Percentiles rank a stretch among this genome's conserved stretches.
Evolutionary conservation across 192 early-diverging fungal genomes (phyloP).

Genomic region (Coemansia erecta): DNA sequence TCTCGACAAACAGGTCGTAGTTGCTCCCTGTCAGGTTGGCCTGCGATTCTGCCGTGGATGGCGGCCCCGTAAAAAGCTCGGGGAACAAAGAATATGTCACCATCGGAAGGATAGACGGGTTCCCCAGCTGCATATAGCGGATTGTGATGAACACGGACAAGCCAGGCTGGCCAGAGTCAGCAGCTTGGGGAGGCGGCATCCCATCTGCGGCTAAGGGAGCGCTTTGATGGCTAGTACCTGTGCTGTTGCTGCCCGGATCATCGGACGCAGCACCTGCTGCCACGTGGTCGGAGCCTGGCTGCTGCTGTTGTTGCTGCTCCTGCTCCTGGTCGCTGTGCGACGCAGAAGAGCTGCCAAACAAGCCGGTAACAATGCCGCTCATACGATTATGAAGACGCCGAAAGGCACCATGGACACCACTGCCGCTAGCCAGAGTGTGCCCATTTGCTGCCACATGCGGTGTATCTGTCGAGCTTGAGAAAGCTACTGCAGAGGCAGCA

Average conservation of each 20-base stretch:
- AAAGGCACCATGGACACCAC: constrained; percentile 3
- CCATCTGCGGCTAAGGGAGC: not conserved
- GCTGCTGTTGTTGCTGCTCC: not conserved
- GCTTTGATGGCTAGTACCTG: too few species aligned
- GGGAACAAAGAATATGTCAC: constrained; percentile 39
- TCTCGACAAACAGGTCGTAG: constrained; percentile 47
- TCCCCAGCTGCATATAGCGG: constrained; percentile 32
- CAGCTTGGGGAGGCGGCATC: not conserved
- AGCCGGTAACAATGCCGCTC: constrained; percentile 1
- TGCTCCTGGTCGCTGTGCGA: too few species aligned
- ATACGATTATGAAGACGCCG: constrained; percentile 7
- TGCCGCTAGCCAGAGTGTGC: not conserved
- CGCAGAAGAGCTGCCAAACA: not conserved
- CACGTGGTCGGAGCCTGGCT: not conserved
- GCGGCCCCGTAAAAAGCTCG: constrained; percentile 14
- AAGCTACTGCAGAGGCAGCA: not conserved
- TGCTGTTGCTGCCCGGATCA: too few species aligned
- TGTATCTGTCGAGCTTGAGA: too few species aligned
- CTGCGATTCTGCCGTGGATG: not conserved
- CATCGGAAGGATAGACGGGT: constrained; percentile 38
- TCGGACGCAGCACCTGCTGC: too few species aligned
- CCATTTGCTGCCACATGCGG: not conserved
- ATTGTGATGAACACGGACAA: constrained; percentile 41
- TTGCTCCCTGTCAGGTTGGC: constrained; percentile 17
- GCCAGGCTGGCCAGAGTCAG: constrained; percentile 11